Evolutionary conservation across 441 rosid genomes (phyloP).

Genomic region (Raphanus hybrid): DNA sequence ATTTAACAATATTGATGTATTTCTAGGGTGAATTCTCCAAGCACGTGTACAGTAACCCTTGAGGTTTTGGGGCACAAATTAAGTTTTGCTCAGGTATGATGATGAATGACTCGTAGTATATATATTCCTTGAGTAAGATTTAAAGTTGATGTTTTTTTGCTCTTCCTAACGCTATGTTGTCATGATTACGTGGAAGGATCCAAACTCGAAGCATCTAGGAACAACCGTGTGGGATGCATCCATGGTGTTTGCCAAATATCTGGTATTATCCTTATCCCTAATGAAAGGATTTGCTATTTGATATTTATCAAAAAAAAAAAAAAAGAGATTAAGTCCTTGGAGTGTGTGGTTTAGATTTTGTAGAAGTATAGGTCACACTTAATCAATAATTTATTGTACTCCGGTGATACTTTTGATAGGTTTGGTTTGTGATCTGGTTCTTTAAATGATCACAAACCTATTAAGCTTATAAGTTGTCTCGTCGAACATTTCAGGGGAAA

Average conservation of each 20-base stretch:
- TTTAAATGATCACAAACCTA: too few relatives aligned
- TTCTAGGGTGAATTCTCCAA: constrained; percentile 83
- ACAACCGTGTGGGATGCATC: constrained; percentile 99
- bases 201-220: constrained; percentile 93
- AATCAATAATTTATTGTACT: too few relatives aligned
- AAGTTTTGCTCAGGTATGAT: constrained; percentile 75
- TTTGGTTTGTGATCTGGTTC: too few relatives aligned
- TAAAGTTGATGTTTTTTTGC: constrained; percentile 2
- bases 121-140: neutral
- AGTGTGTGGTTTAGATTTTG: too few relatives aligned
- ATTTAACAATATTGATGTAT: constrained; percentile 4
- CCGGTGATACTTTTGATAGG: too few relatives aligned
- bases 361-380: too few relatives aligned
- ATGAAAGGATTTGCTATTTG: too few relatives aligned
- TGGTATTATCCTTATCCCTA: constrained; percentile 51
- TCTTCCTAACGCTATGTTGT: neutral
- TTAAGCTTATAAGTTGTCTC: too few relatives aligned
- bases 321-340: neutral
- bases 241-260: constrained; percentile 86
- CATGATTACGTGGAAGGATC: constrained; percentile 65
- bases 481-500: constrained; percentile 62
- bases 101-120: neutral
- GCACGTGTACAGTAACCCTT: constrained; percentile 64
- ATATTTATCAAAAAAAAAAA: too few relatives aligned
- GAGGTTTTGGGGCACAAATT: constrained; percentile 82